Percentiles rank a stretch among this genome's conserved stretches.
phyloP scores from a whole-genome alignment of 2,329 filamentous ascomycete genomes.

The Aspergillus intermedius region DNA sequence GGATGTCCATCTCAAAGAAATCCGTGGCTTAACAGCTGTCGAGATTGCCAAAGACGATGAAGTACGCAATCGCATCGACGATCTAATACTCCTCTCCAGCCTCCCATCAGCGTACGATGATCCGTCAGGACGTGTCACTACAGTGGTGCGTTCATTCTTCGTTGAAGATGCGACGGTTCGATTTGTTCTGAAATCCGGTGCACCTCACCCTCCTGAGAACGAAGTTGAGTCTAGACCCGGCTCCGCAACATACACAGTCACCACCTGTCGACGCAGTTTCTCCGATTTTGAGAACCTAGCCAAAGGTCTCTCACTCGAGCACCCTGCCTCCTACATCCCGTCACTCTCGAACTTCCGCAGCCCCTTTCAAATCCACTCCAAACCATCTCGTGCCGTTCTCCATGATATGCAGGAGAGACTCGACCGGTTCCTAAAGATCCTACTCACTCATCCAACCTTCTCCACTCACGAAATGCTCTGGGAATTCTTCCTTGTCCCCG shows the following conservation, averaged over 20 bases:
- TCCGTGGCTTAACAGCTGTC: slow-evolving; percentile 83
- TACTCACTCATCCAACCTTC: slow-evolving; percentile 86
- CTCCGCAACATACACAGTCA: slow-evolving; percentile 77
- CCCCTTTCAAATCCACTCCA: slow-evolving; percentile 87
- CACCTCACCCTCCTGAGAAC: slow-evolving; percentile 49
- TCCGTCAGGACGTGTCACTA: slow-evolving; percentile 75
- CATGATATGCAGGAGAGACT: slow-evolving; percentile 81
- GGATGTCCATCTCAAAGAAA: slow-evolving; percentile 75
- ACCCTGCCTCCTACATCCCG: slow-evolving; percentile 93
- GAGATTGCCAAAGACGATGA: slow-evolving; percentile 98
- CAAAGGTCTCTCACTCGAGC: slow-evolving; percentile 75
- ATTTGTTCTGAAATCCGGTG: slow-evolving; percentile 88
- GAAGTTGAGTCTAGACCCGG: slow-evolving; percentile 30
- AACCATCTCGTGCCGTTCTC: slow-evolving; percentile 78
- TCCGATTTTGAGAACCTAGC: slow-evolving; percentile 87
- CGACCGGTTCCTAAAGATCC: slow-evolving; percentile 79
- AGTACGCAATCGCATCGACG: slow-evolving; percentile 91
- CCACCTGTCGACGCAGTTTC: slow-evolving; percentile 82
- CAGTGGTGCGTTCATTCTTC: slow-evolving; percentile 91
- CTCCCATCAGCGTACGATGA: slow-evolving; percentile 47
- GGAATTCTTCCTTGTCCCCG: slow-evolving; percentile 97
- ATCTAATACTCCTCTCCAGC: slow-evolving; percentile 76
- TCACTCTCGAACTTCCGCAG: slow-evolving; percentile 69
- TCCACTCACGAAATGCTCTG: slow-evolving; percentile 94
- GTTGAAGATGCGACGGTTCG: slow-evolving; percentile 93